A percentile compares a stretch with the other conserved stretches of the same genome.
Evolutionary conservation across 225 moss, liverwort and hornwort genomes (phyloP).

Genomic region (Marchantia paleacea): DNA sequence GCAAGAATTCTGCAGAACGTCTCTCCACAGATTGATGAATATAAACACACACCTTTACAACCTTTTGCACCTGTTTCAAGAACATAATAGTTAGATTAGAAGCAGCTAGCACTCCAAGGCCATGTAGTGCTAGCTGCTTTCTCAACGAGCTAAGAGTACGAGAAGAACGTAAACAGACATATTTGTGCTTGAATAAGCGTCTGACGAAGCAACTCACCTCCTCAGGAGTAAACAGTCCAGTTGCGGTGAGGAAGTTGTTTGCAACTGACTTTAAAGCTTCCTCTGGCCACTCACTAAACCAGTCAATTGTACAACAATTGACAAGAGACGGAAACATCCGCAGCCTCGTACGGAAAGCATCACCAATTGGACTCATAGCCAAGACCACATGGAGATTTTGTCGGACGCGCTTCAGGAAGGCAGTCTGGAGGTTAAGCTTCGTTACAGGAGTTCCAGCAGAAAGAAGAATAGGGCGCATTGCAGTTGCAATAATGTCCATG

Average conservation of each 20-base stretch:
- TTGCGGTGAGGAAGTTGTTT: slow-evolving; percentile 58
- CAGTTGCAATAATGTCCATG: slow-evolving; percentile 66
- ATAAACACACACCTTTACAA: slow-evolving; percentile 58
- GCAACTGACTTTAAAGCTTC: slow-evolving; percentile 82
- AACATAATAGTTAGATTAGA: neutral
- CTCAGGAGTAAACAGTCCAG: slow-evolving; percentile 35
- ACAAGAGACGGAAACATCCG: slow-evolving; percentile 95
- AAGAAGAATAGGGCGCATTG: slow-evolving; percentile 62
- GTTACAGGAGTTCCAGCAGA: slow-evolving; percentile 57
- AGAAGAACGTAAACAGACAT: neutral
- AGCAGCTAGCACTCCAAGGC: too few species aligned
- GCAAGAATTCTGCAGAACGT: slow-evolving; percentile 66
- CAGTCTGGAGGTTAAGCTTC: slow-evolving; percentile 65
- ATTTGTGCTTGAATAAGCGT: neutral
- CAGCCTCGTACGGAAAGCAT: slow-evolving; percentile 74
- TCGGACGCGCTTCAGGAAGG: slow-evolving; percentile 72
- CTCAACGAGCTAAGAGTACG: neutral
- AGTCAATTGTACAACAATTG: slow-evolving; percentile 91
- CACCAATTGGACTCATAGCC: slow-evolving; percentile 90
- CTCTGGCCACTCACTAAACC: slow-evolving; percentile 97
- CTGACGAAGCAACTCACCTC: slow-evolving; percentile 42
- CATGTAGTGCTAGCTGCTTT: neutral
- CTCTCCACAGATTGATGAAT: slow-evolving; percentile 85
- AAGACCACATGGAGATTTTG: slow-evolving; percentile 72
- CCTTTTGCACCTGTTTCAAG: slow-evolving; percentile 43